phyloP scores from a whole-genome alignment of 345 rosid genomes.

The Rhodamnia rubescens region DNA sequence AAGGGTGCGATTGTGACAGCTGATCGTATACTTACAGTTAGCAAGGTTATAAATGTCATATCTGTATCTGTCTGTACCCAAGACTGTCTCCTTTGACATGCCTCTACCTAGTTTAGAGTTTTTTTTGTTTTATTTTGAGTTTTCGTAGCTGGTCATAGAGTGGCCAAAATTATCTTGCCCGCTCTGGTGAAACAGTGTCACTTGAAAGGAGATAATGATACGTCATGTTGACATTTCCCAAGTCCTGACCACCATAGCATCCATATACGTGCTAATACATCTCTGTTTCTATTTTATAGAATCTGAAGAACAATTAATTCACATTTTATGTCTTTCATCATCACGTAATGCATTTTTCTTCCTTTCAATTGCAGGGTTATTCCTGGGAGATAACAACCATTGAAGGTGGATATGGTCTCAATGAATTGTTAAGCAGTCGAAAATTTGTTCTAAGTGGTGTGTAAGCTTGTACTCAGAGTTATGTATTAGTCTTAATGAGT shows the following conservation, averaged over 20 bases:
- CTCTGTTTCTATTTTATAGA: neutral
- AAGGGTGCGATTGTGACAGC: constrained; percentile 96
- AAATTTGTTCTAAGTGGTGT: constrained; percentile 69
- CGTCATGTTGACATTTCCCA: neutral
- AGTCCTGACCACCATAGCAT: neutral
- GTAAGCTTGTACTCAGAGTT: neutral
- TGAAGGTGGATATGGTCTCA: constrained; percentile 92
- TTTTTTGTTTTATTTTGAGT: neutral
- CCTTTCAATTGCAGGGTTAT: constrained; percentile 54
- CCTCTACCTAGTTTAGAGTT: neutral
- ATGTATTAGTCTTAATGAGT: neutral
- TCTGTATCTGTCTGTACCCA: neutral
- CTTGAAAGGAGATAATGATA: neutral
- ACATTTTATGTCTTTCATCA: neutral
- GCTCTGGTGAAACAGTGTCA: neutral
- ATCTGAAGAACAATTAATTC: neutral
- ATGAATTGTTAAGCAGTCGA: constrained; percentile 63
- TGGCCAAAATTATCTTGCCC: neutral
- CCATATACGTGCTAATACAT: neutral
- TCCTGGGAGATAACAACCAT: constrained; percentile 93
- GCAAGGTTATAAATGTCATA: constrained; percentile 50
- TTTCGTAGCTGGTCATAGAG: neutral
- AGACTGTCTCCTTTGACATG: neutral
- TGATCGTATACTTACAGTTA: constrained; percentile 84
- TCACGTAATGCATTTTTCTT: neutral